These are phyloP conservation scores for Westerdykella aurantiaca DNA, from an alignment of 2,329 filamentous ascomycete genomes.

Conservation along the genomic window DNA sequence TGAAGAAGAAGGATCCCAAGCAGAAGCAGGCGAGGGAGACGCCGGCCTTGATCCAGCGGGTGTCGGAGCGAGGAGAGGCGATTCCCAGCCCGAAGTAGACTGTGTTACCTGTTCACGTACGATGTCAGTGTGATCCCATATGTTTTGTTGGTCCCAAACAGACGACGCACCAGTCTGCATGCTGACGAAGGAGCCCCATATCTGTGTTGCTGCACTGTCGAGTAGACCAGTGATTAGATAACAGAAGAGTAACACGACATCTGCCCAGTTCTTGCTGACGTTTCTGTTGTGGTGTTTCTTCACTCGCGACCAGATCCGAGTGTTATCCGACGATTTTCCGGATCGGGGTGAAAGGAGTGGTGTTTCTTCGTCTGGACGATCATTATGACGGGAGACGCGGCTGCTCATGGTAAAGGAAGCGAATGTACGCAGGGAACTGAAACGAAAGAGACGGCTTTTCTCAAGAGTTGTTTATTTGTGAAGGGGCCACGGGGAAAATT, in stretches of 20 bases:
- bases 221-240: conserved; percentile 73
- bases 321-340: conserved; percentile 15
- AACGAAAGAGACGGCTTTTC: too few species aligned
- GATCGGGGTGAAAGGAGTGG: conserved; percentile 25
- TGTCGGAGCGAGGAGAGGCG: conserved; percentile 48
- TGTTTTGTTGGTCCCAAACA: neutral
- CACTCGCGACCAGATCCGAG: conserved; percentile 9
- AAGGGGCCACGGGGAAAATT: too few species aligned
- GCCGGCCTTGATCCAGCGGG: conserved; percentile 66
- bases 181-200: conserved; percentile 74
- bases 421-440: too few species aligned
- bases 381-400: too few species aligned
- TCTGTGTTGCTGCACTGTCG: conserved; percentile 69
- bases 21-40: conserved; percentile 66
- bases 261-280: conserved; percentile 58
- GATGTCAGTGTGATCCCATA: neutral
- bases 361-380: conserved; percentile 22
- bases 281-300: conserved; percentile 40
- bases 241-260: conserved; percentile 63
- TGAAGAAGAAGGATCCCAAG: conserved; percentile 65
- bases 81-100: conserved; percentile 72
- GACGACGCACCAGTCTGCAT: conserved; percentile 66
- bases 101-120: conserved; percentile 54
- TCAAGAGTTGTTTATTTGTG: too few species aligned
- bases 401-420: too few species aligned